Conservation (phyloP, 345 rosid species). For the Eutrema japonicum region DNA sequence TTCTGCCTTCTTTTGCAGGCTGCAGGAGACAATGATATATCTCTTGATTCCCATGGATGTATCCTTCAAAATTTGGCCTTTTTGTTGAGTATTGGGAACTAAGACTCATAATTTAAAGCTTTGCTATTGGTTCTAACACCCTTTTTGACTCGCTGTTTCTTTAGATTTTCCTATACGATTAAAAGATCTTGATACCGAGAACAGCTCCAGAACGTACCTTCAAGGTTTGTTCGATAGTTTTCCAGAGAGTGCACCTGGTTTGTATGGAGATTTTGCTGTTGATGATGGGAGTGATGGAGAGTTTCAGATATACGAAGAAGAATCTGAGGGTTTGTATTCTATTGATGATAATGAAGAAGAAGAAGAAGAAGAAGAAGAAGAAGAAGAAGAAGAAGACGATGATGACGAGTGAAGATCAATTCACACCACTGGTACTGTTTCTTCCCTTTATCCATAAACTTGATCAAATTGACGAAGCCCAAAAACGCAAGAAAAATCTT, state of each 20-base stretch:
- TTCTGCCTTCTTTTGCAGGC: slow-evolving; percentile 50
- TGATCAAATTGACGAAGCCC: neutral
- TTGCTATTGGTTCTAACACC: slow-evolving; percentile 6
- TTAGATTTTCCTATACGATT: slow-evolving; percentile 52
- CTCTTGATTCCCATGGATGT: slow-evolving; percentile 64
- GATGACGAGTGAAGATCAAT: slow-evolving; percentile 33
- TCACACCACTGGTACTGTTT: slow-evolving; percentile 28
- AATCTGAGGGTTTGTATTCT: slow-evolving; percentile 59
- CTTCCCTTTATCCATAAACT: slow-evolving; percentile 8
- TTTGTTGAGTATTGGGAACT: neutral
- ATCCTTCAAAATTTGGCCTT: slow-evolving; percentile 40
- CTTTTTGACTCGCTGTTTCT: slow-evolving; percentile 8
- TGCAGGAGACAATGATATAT: slow-evolving; percentile 58
- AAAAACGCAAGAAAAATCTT: slow-evolving; percentile 6
- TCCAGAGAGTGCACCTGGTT: slow-evolving; percentile 52
- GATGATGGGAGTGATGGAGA: slow-evolving; percentile 69
- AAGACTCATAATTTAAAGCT: neutral
- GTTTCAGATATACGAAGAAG: slow-evolving; percentile 82
- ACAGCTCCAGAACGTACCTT: slow-evolving; percentile 75
- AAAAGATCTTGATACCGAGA: slow-evolving; percentile 61
- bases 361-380: slow-evolving; percentile 26
- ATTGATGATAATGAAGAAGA: slow-evolving; percentile 43
- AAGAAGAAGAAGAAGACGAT: slow-evolving; percentile 27
- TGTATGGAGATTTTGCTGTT: slow-evolving; percentile 51
- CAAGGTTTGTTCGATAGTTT: slow-evolving; percentile 92